Percentiles rank a stretch among this genome's conserved stretches.
phyloP scores from a whole-genome alignment of 2,329 filamentous ascomycete species.

The Trichoderma sp. region DNA sequence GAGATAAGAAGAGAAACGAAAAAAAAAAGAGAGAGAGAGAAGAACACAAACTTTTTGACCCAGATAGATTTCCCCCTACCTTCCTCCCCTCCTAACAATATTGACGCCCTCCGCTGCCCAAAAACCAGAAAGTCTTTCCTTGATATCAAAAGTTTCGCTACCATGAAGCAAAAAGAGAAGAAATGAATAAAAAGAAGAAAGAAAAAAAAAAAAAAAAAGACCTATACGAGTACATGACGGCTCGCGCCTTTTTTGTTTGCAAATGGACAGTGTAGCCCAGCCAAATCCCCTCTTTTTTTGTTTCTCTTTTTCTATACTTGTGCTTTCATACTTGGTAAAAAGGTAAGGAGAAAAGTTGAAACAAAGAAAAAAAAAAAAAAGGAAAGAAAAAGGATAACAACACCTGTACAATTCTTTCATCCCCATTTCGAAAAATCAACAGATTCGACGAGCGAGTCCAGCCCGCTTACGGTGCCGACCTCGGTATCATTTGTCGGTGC shows the following conservation, averaged over 20 bases:
- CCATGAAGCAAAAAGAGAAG: background rate
- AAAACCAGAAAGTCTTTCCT: conserved; percentile 24
- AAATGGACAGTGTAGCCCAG: conserved; percentile 7
- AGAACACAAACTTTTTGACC: conserved; percentile 28
- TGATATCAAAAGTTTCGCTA: conserved; percentile 5
- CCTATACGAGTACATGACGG: conserved; percentile 13
- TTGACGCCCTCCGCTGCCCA: conserved; percentile 27
- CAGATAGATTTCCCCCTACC: conserved; percentile 3
- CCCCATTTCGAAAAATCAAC: conserved; percentile 42
- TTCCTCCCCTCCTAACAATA: conserved; percentile 24
- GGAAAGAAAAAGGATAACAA: background rate
- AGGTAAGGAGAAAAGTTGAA: background rate
- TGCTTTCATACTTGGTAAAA: background rate
- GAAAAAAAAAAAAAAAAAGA: background rate
- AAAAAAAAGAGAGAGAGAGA: conserved; percentile 21
- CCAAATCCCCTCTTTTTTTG: background rate
- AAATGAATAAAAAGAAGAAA: background rate
- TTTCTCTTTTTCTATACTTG: background rate
- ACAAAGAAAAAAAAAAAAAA: background rate
- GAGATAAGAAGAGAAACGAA: background rate
- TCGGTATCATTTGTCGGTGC: conserved; percentile 56
- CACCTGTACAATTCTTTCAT: conserved; percentile 22
- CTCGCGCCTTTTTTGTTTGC: conserved; percentile 13
- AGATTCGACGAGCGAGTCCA: conserved; percentile 35
- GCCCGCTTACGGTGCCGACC: conserved; percentile 33